A percentile compares a stretch with the other conserved stretches of the same genome.
These are phyloP conservation scores for Cucurbita moschata DNA, from an alignment of 306 rosid genomes.

Conservation along the genomic window DNA sequence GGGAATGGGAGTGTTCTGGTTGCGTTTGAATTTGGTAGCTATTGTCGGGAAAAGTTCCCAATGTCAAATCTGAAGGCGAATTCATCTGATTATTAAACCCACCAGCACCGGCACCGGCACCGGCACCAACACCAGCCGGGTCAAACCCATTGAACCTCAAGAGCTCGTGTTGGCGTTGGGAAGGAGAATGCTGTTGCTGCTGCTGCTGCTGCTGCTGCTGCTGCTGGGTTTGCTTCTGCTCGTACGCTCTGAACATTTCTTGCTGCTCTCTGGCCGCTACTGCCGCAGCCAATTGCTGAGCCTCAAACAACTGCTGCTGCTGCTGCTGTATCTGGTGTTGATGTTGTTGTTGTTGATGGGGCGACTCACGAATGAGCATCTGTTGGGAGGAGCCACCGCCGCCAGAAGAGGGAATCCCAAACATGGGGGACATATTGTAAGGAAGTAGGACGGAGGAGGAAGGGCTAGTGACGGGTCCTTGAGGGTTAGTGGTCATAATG, in stretches of 20 bases:
- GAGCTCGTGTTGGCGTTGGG: conserved; percentile 31
- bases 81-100: conserved; percentile 39
- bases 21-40: conserved; percentile 37
- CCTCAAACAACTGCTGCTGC: conserved; percentile 49
- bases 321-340: conserved; percentile 19
- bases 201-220: neutral
- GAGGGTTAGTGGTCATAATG: neutral
- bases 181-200: neutral
- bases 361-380: conserved; percentile 40
- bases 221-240: conserved; percentile 13
- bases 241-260: conserved; percentile 39
- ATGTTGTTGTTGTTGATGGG: conserved; percentile 6
- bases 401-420: neutral
- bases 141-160: conserved; percentile 51
- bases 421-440: conserved; percentile 22
- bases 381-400: conserved; percentile 3
- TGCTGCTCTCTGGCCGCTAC: conserved; percentile 57
- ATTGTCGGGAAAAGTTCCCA: conserved; percentile 48
- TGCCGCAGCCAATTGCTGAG: conserved; percentile 56
- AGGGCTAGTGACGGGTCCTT: conserved; percentile 4
- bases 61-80: conserved; percentile 25
- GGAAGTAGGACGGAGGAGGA: conserved; percentile 19
- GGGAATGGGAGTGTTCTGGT: conserved; percentile 10
- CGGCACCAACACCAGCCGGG: neutral
- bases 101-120: neutral